Evolutionary conservation across 2,329 filamentous ascomycete species (phyloP).

Genomic region (Penicillium sp.): DNA sequence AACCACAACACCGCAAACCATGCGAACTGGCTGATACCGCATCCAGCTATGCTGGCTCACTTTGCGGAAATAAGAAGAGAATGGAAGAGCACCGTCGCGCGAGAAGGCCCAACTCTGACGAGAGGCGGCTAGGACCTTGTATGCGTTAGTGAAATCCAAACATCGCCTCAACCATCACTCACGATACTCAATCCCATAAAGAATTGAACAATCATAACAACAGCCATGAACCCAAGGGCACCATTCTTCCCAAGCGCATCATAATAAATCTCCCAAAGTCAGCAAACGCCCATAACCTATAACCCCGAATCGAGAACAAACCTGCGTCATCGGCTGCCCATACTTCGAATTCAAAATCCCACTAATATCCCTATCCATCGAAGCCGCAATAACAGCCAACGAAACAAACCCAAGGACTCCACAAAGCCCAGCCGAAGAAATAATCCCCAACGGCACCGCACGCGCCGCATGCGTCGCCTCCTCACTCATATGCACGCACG

Average conservation of each 20-base stretch:
- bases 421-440: conserved; percentile 29
- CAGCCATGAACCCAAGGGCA: conserved; percentile 59
- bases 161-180: too few relatives aligned
- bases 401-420: conserved; percentile 60
- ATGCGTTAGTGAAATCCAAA: conserved; percentile 15
- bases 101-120: conserved; percentile 65
- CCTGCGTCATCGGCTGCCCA: conserved; percentile 61
- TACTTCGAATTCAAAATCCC: conserved; percentile 52
- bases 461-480: conserved; percentile 63
- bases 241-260: conserved; percentile 62
- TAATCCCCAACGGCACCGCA: conserved; percentile 47
- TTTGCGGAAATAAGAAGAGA: conserved; percentile 58
- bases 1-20: conserved; percentile 59
- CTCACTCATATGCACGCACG: conserved; percentile 62
- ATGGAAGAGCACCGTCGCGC: conserved; percentile 61
- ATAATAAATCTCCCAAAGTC: conserved; percentile 56
- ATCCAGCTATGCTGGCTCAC: conserved; percentile 52
- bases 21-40: conserved; percentile 59
- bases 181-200: conserved; percentile 62
- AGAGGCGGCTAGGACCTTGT: conserved; percentile 54
- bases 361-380: conserved; percentile 56
- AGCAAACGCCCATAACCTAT: neutral
- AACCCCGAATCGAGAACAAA: conserved; percentile 11
- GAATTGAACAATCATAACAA: conserved; percentile 64
- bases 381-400: conserved; percentile 59